Percentiles rank a stretch among this genome's conserved stretches.
These are phyloP conservation scores for Tetrapisispora namnaoensis DNA, from an alignment of 805 yeast genomes.

Conservation along the genomic window DNA sequence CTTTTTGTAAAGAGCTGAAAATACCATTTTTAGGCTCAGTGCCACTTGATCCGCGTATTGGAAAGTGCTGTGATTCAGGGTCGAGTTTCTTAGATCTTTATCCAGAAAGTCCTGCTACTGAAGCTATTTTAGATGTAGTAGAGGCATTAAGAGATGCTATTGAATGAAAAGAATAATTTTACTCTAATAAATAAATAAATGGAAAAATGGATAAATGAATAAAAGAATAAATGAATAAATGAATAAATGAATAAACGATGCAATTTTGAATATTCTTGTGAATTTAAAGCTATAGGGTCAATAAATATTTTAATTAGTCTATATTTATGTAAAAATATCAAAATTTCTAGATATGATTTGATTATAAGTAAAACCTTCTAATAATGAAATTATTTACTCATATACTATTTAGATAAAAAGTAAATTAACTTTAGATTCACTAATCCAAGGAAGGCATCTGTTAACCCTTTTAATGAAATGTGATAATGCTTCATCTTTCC, in stretches of 20 bases:
- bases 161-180: constrained; percentile 17
- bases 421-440: constrained; percentile 6
- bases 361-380: too few species aligned
- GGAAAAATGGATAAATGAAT: too few species aligned
- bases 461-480: constrained; percentile 8
- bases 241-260: too few species aligned
- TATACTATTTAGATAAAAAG: not conserved
- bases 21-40: constrained; percentile 83
- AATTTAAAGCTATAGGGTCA: not conserved
- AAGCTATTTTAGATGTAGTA: constrained; percentile 77
- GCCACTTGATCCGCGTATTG: constrained; percentile 93
- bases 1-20: constrained; percentile 66
- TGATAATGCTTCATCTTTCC: constrained; percentile 4
- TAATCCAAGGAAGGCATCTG: constrained; percentile 15
- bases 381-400: not conserved
- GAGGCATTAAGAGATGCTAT: constrained; percentile 54
- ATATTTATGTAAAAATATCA: not conserved
- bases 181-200: too few species aligned
- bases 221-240: too few species aligned
- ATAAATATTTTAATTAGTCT: not conserved
- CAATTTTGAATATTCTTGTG: too few species aligned
- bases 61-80: constrained; percentile 80
- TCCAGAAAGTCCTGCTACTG: constrained; percentile 90
- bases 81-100: constrained; percentile 69
- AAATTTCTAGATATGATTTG: too few species aligned